Conservation (phyloP, 108 stramenopile species). For the Fistulifera pelliculosa region DNA sequence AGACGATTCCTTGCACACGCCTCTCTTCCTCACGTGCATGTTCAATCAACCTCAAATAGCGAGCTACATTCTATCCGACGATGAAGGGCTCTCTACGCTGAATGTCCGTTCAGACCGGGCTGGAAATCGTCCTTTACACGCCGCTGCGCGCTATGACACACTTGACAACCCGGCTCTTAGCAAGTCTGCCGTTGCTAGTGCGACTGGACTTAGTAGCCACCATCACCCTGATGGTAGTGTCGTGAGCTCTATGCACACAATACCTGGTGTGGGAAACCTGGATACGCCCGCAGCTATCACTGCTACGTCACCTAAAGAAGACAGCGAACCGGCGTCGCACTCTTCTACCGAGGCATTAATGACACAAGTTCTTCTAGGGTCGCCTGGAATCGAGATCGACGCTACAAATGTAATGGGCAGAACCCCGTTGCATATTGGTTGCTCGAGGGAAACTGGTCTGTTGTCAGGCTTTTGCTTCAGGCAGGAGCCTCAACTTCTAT, state of each 20-base stretch:
- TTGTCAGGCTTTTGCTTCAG: conserved; percentile 53
- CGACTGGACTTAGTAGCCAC: conserved; percentile 6
- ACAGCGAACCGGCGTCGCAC: conserved; percentile 3
- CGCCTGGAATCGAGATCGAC: conserved; percentile 70
- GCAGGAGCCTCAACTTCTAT: conserved; percentile 49
- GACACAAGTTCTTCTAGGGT: conserved; percentile 53
- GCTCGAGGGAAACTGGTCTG: conserved; percentile 75
- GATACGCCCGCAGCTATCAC: conserved; percentile 9
- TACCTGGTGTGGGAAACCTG: conserved; percentile 28
- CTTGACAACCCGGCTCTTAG: conserved; percentile 7
- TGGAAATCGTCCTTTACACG: conserved; percentile 72
- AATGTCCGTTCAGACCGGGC: conserved; percentile 63
- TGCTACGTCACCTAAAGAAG: neutral
- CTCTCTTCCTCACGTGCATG: conserved; percentile 71
- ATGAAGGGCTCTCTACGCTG: conserved; percentile 45
- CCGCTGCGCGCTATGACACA: conserved; percentile 77
- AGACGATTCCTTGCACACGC: conserved; percentile 79
- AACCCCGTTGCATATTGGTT: conserved; percentile 76
- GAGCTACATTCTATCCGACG: conserved; percentile 44
- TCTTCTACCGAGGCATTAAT: conserved; percentile 12
- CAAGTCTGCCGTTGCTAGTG: conserved; percentile 12
- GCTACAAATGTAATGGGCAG: conserved; percentile 67
- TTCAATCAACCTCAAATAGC: conserved; percentile 60
- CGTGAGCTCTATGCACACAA: conserved; percentile 20
- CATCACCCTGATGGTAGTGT: conserved; percentile 29